A percentile compares a stretch with the other conserved stretches of the same genome.
These are phyloP conservation scores for Acanthochlamys bracteata DNA, from an alignment of 106 monocot species.

Conservation along the genomic window DNA sequence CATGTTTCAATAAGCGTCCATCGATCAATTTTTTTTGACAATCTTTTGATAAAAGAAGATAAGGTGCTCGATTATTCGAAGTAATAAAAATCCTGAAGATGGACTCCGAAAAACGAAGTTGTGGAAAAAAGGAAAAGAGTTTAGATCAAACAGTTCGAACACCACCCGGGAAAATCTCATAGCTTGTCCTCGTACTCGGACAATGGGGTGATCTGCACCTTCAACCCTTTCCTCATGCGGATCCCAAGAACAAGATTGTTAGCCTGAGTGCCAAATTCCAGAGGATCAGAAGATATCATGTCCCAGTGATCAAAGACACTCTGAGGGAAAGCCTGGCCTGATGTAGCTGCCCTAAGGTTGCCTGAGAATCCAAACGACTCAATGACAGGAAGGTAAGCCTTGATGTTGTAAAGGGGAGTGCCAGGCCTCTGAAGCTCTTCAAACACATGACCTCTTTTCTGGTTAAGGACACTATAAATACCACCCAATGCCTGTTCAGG, in stretches of 20 bases:
- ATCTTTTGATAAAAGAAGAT: no score
- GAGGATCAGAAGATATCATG: conserved; percentile 36
- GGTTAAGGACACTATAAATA: conserved; percentile 40
- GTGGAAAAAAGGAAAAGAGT: no score
- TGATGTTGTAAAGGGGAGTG: conserved; percentile 44
- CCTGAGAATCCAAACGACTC: conserved; percentile 41
- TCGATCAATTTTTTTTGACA: no score
- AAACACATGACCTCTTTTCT: conserved; percentile 41
- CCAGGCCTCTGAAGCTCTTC: conserved; percentile 43
- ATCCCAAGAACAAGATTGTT: conserved; percentile 18
- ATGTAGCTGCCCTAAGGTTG: conserved; percentile 31
- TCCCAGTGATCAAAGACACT: conserved; percentile 50
- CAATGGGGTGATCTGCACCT: conserved; percentile 38
- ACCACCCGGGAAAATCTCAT: no score
- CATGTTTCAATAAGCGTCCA: no score
- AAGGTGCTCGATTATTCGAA: no score
- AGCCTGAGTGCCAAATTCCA: conserved; percentile 22
- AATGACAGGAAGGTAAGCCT: conserved; percentile 38
- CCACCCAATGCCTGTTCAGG: conserved; percentile 41
- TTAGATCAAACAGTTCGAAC: no score
- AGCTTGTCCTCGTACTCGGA: conserved; percentile 45
- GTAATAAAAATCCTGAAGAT: no score
- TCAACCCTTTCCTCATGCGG: conserved; percentile 40
- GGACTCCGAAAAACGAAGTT: no score
- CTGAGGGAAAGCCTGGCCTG: conserved; percentile 39